Percentiles rank a stretch among this genome's conserved stretches.
Evolutionary conservation across 768 basidiomycete species (phyloP).

Genomic region (Tylopilus subfusipes): DNA sequence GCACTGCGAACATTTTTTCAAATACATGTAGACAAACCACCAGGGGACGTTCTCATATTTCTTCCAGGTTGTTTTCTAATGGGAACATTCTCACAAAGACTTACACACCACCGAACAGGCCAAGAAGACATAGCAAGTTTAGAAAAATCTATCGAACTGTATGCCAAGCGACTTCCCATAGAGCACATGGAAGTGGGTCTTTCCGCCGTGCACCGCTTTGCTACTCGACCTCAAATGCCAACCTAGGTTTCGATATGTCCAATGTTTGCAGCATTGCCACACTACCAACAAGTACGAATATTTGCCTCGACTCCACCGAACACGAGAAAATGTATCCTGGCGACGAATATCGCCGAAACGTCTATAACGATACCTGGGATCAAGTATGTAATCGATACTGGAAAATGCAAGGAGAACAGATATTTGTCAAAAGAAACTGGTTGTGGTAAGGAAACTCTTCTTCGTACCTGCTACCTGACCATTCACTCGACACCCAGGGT

Average conservation of each 20-base stretch:
- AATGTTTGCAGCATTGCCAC: conserved; percentile 85
- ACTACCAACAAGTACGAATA: conserved; percentile 71
- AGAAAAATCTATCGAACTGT: conserved; percentile 65
- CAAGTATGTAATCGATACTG: conserved; percentile 93
- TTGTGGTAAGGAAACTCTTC: conserved; percentile 46
- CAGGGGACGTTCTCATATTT: conserved; percentile 91
- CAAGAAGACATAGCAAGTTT: conserved; percentile 96
- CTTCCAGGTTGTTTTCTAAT: conserved; percentile 59
- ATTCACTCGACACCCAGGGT: conserved; percentile 47
- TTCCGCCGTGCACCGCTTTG: neutral
- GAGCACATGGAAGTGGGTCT: conserved; percentile 47
- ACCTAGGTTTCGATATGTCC: conserved; percentile 68
- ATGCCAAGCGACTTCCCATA: conserved; percentile 65
- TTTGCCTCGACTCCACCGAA: conserved; percentile 64
- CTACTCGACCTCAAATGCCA: neutral
- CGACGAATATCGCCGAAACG: conserved; percentile 98
- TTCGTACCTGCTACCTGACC: neutral
- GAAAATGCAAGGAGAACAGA: conserved; percentile 93
- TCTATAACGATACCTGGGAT: conserved; percentile 97
- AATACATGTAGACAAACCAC: conserved; percentile 75
- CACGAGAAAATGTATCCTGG: conserved; percentile 86
- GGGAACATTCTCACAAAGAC: neutral
- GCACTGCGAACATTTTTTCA: conserved; percentile 93
- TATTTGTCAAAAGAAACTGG: conserved; percentile 69
- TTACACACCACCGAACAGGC: conserved; percentile 41